Conservation (phyloP, 2,329 filamentous ascomycete genomes). For the Trichoderma gracile region DNA sequence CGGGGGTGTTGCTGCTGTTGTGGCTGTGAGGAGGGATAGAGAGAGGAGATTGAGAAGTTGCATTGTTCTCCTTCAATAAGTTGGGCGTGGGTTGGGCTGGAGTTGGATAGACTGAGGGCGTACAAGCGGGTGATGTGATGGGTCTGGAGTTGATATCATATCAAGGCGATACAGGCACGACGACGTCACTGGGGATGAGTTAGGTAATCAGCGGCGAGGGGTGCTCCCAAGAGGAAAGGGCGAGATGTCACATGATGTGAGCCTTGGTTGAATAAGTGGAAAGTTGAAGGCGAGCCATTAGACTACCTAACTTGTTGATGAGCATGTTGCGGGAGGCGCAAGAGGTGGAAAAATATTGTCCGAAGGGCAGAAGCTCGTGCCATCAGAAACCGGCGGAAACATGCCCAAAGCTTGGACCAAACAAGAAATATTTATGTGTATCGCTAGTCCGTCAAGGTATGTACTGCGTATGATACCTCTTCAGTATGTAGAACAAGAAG, state of each 20-base stretch:
- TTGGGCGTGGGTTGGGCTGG: neutral
- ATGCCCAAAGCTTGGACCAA: neutral
- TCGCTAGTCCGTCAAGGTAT: neutral
- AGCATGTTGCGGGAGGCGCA: neutral
- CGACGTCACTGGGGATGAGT: constrained; percentile 15
- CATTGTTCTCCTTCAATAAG: constrained; percentile 3
- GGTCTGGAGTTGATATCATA: neutral
- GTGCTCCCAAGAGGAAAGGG: neutral
- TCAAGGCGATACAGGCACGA: neutral
- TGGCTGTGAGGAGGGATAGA: neutral
- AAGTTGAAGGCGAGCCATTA: neutral
- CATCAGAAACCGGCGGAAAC: no score
- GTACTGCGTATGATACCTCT: no score
- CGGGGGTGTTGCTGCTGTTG: constrained; percentile 16
- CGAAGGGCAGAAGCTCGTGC: constrained; percentile 4
- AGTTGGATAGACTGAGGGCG: neutral
- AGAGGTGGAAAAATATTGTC: constrained; percentile 21
- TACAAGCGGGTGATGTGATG: neutral
- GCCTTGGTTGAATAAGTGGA: neutral
- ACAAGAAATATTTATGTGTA: neutral
- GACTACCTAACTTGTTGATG: no score
- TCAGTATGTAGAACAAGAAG: no score
- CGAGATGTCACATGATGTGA: neutral
- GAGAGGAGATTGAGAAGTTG: constrained; percentile 7
- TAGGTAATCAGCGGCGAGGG: neutral